These are phyloP conservation scores for Globisporangium alternatum DNA, from an alignment of 352 stramenopile species.

Conservation along the genomic window DNA sequence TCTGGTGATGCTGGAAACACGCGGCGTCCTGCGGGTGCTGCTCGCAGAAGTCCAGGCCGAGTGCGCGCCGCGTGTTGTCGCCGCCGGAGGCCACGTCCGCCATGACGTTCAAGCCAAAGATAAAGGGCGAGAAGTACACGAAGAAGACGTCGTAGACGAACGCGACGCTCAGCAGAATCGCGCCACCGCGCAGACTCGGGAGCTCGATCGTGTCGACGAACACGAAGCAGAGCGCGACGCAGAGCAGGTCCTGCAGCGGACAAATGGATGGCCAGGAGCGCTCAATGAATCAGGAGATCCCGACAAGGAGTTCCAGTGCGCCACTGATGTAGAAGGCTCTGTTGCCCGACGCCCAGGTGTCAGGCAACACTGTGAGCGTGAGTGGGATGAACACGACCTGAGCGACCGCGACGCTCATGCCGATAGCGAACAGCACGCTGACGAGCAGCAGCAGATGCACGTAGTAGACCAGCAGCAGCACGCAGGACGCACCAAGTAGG, in stretches of 20 bases:
- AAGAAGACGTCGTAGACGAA: slow-evolving; percentile 98
- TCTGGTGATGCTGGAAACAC: slow-evolving; percentile 76
- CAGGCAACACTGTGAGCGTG: neutral
- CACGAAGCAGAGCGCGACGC: slow-evolving; percentile 90
- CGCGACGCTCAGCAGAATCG: slow-evolving; percentile 85
- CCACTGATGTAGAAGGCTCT: slow-evolving; percentile 13
- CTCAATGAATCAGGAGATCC: slow-evolving; percentile 53
- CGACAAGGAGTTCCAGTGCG: slow-evolving; percentile 21
- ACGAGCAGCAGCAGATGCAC: slow-evolving; percentile 52
- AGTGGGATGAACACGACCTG: slow-evolving; percentile 44
- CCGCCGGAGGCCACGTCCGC: slow-evolving; percentile 91
- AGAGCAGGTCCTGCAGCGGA: slow-evolving; percentile 91
- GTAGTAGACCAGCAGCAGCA: slow-evolving; percentile 69
- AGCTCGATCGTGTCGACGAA: slow-evolving; percentile 92
- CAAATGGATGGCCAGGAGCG: slow-evolving; percentile 65
- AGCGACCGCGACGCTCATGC: slow-evolving; percentile 38
- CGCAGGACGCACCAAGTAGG: slow-evolving; percentile 44
- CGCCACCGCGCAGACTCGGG: slow-evolving; percentile 88
- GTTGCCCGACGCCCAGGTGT: neutral
- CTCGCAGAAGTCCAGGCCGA: slow-evolving; percentile 65
- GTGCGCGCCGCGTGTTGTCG: slow-evolving; percentile 41
- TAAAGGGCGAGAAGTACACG: slow-evolving; percentile 91
- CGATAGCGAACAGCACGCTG: slow-evolving; percentile 55
- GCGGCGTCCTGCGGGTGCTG: slow-evolving; percentile 44
- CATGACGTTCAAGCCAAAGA: slow-evolving; percentile 92